These are phyloP conservation scores for Cystobasidiaceae sp. DNA, from an alignment of 1,284 basidiomycete species.

Conservation along the genomic window DNA sequence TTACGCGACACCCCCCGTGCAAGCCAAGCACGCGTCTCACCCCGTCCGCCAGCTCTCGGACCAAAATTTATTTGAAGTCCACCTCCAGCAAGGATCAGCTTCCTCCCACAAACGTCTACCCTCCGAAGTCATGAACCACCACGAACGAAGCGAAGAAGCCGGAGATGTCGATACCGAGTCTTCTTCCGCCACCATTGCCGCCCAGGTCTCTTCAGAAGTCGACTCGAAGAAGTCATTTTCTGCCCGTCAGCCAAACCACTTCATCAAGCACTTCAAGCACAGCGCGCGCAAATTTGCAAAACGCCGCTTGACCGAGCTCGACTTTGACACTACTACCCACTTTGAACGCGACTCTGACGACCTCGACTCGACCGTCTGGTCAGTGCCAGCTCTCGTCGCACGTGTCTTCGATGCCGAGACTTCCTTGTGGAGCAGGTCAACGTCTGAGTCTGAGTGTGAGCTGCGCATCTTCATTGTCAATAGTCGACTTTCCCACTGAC, in stretches of 20 bases:
- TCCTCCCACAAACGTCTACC: slow-evolving; percentile 26
- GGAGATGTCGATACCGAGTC: slow-evolving; percentile 9
- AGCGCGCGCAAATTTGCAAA: slow-evolving; percentile 11
- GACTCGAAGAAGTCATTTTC: background rate
- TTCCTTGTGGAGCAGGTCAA: background rate
- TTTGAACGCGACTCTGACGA: slow-evolving; percentile 14
- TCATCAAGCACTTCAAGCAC: slow-evolving; percentile 28
- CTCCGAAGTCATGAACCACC: slow-evolving; percentile 24
- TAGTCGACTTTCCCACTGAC: background rate
- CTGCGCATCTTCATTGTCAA: background rate
- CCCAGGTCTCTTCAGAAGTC: background rate
- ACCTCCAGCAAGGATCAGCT: slow-evolving; percentile 16
- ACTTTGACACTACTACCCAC: background rate
- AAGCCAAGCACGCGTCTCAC: background rate
- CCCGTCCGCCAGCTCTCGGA: slow-evolving; percentile 14
- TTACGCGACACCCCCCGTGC: slow-evolving; percentile 18
- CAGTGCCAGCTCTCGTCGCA: slow-evolving; percentile 1
- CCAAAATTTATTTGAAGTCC: slow-evolving; percentile 25
- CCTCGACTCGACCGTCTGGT: slow-evolving; percentile 4
- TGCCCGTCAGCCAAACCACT: slow-evolving; percentile 26
- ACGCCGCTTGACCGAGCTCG: slow-evolving; percentile 15
- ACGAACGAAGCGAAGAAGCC: slow-evolving; percentile 25
- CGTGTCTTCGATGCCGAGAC: background rate
- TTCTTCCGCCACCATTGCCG: background rate
- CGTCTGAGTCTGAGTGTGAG: background rate